These are phyloP conservation scores for Cystofilobasidium bisporidii DNA, from an alignment of 768 basidiomycete species.

Conservation along the genomic window DNA sequence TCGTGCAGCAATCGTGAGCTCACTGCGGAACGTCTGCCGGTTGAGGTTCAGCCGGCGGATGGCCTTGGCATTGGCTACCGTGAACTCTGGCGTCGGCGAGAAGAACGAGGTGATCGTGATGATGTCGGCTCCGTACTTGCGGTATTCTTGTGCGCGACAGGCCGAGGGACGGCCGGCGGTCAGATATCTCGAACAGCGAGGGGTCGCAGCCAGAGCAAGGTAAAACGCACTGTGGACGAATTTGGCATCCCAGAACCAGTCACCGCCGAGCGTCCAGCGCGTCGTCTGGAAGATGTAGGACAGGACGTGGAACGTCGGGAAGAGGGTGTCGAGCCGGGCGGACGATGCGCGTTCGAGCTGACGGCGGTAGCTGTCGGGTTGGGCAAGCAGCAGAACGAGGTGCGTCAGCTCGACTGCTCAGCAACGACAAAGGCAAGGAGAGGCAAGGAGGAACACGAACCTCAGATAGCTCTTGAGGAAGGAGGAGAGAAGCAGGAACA, in stretches of 20 bases:
- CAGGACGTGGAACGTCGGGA: constrained; percentile 4
- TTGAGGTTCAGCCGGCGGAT: constrained; percentile 10
- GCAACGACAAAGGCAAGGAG: not conserved
- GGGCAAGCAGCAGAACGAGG: not conserved
- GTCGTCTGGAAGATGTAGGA: constrained; percentile 5
- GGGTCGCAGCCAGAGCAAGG: no score
- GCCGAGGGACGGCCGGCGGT: no score
- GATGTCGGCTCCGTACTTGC: constrained; percentile 9
- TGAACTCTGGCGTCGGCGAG: constrained; percentile 10
- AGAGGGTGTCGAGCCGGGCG: not conserved
- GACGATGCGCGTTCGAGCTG: not conserved
- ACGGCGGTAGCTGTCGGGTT: not conserved
- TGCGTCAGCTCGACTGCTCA: not conserved
- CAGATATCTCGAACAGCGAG: no score
- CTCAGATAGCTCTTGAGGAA: not conserved
- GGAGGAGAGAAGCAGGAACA: not conserved
- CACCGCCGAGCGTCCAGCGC: not conserved
- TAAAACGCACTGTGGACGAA: not conserved
- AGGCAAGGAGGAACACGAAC: not conserved
- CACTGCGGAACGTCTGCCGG: constrained; percentile 12
- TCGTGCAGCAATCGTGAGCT: no score
- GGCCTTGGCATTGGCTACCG: constrained; percentile 12
- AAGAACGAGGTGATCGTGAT: constrained; percentile 17
- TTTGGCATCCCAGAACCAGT: constrained; percentile 15
- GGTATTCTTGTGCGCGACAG: no score